Evolutionary conservation across 345 rosid genomes (phyloP).

Genomic region (Acer negundo): DNA sequence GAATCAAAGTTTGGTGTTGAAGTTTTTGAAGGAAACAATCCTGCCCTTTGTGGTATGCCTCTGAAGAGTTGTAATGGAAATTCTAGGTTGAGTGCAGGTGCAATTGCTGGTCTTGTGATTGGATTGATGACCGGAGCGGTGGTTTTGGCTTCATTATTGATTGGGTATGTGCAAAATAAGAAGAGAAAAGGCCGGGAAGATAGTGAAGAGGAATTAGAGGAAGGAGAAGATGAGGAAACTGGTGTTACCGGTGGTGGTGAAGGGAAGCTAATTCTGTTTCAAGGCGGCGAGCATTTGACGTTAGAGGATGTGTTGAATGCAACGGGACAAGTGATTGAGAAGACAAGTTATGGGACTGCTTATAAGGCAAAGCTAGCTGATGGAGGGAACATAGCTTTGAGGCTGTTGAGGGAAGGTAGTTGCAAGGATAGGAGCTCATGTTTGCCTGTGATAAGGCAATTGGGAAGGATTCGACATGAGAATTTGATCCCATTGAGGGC

Average conservation of each 20-base stretch:
- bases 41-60: conserved; percentile 84
- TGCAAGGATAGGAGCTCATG: conserved; percentile 82
- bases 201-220: conserved; percentile 77
- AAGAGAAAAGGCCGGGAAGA: conserved; percentile 60
- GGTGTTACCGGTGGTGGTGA: conserved; percentile 47
- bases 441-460: conserved; percentile 71
- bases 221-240: conserved; percentile 64
- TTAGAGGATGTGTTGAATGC: conserved; percentile 95
- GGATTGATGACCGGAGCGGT: conserved; percentile 91
- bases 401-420: conserved; percentile 93
- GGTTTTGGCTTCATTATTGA: conserved; percentile 76
- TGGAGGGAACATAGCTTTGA: conserved; percentile 92
- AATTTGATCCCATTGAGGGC: conserved; percentile 92
- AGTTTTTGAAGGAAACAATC: conserved; percentile 79
- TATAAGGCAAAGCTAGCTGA: conserved; percentile 95
- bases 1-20: conserved; percentile 64
- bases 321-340: conserved; percentile 96
- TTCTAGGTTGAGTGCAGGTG: conserved; percentile 75
- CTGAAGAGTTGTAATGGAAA: conserved; percentile 61
- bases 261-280: conserved; percentile 87
- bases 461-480: conserved; percentile 86
- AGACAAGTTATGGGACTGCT: conserved; percentile 89
- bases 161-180: conserved; percentile 89
- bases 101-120: conserved; percentile 94
- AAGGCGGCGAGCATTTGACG: conserved; percentile 95